Conservation (phyloP, 345 rosid species). For the Ceriops tagal region DNA sequence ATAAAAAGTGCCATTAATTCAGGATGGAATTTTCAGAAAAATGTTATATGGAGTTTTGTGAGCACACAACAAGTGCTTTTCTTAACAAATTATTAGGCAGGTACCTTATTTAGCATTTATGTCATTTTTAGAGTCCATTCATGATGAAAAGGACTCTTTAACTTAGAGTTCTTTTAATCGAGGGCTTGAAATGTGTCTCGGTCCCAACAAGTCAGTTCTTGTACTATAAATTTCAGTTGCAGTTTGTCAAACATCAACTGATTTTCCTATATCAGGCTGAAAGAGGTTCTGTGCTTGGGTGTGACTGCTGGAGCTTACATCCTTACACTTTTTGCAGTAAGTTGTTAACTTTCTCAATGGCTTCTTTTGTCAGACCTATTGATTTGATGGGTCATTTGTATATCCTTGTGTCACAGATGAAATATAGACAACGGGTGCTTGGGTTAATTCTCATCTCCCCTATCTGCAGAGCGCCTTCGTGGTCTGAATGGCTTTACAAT, state of each 20-base stretch:
- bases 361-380: not conserved
- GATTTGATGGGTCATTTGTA: conserved; percentile 5
- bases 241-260: not conserved
- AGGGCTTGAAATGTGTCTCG: too few species aligned
- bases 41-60: too few species aligned
- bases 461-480: conserved; percentile 57
- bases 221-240: not conserved
- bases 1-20: too few species aligned
- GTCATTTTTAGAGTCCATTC: too few species aligned
- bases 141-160: too few species aligned
- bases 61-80: too few species aligned
- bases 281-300: conserved; percentile 55
- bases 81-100: too few species aligned
- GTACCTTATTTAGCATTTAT: too few species aligned
- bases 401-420: conserved; percentile 42
- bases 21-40: too few species aligned
- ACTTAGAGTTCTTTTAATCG: too few species aligned
- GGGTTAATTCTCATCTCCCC: conserved; percentile 67
- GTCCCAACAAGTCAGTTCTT: not conserved
- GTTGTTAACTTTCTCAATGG: conserved; percentile 10
- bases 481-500: conserved; percentile 71
- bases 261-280: conserved; percentile 35
- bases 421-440: conserved; percentile 48
- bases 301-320: conserved; percentile 67
- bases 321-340: conserved; percentile 61